Base-by-base conservation (phyloP, 495 filamentous ascomycete species). In the Penicillium canariense region DNA sequence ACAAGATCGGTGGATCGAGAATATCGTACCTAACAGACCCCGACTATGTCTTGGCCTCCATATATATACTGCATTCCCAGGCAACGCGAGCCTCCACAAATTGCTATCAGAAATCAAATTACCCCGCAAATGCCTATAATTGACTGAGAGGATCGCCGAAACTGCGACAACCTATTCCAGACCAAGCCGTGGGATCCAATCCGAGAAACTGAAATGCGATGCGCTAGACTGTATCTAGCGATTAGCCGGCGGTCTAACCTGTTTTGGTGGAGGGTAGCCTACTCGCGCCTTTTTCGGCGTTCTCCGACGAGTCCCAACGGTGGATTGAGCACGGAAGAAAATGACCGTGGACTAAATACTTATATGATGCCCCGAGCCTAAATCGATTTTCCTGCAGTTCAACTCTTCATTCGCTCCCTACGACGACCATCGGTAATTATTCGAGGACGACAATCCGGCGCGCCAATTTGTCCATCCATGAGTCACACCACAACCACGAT, bases 241-340 rank as follows among this genome's bases (percentile, higher is more conserved):
- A 42, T 25, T n/a, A 26, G 27, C 20, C 35, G 12, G 20, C 0
- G 4, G 2, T 1, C 52, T 59, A 59, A 32, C 56, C 56, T 10
- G 17, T 25, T 55, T 39, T n/a, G 46, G 34, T 12, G 0, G 0
- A 0, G 0, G 30, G 28, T 50, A 59, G 56, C 38, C 56, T 59
- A 59, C 28, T 15, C n/a, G 3, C 20, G 25, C 51, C 56, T 6
- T n/a, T 35, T 48, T 11, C 7, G 48, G 25, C n/a, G n/a, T n/a
- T n/a, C n/a, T n/a, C n/a, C n/a, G n/a, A n/a, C n/a, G n/a, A n/a
- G n/a, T n/a, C n/a, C n/a, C n/a, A n/a, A n/a, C n/a, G n/a, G n/a
- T n/a, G n/a, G n/a, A n/a, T n/a, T 1, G 42, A 23, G 32, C 20
- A 25, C 12, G 10, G 27, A 4, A n/a, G 15, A 42, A 8, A 10